phyloP scores from a whole-genome alignment of 192 early-diverging fungal genomes.

The Backusella parvicylindrica region DNA sequence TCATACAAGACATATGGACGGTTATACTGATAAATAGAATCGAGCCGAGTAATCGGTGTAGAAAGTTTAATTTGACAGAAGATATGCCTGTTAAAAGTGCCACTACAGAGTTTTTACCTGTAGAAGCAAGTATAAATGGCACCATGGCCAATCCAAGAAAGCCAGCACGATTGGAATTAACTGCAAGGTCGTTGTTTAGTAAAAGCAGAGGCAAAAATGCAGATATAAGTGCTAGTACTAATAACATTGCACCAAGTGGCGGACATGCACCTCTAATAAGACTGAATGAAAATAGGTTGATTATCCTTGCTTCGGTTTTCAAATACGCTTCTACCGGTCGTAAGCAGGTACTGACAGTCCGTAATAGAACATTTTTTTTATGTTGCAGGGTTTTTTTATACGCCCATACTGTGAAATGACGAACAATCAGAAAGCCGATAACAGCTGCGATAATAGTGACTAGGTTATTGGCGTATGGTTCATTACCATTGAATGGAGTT shows the following conservation, averaged over 20 bases:
- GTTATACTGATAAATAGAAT: conserved; percentile 35
- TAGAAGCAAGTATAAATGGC: conserved; percentile 46
- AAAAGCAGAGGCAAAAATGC: conserved; percentile 32
- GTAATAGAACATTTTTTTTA: background rate
- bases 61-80: conserved; percentile 37
- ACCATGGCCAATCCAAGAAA: conserved; percentile 43
- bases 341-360: background rate
- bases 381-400: background rate
- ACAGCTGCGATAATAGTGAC: background rate
- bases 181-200: conserved; percentile 29
- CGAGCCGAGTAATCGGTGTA: conserved; percentile 42
- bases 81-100: conserved; percentile 44
- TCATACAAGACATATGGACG: conserved; percentile 47
- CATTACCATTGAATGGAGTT: background rate
- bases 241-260: conserved; percentile 36
- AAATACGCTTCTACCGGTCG: background rate
- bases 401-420: background rate
- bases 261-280: conserved; percentile 32
- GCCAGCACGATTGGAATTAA: conserved; percentile 51
- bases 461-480: background rate
- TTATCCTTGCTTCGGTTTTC: conserved; percentile 26
- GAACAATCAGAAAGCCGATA: background rate
- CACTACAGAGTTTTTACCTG: conserved; percentile 48
- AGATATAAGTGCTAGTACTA: conserved; percentile 31
- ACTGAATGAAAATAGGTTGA: conserved; percentile 42